Base-by-base conservation (phyloP, 2,329 filamentous ascomycete species). In the Trichoderma brevicompactum region DNA sequence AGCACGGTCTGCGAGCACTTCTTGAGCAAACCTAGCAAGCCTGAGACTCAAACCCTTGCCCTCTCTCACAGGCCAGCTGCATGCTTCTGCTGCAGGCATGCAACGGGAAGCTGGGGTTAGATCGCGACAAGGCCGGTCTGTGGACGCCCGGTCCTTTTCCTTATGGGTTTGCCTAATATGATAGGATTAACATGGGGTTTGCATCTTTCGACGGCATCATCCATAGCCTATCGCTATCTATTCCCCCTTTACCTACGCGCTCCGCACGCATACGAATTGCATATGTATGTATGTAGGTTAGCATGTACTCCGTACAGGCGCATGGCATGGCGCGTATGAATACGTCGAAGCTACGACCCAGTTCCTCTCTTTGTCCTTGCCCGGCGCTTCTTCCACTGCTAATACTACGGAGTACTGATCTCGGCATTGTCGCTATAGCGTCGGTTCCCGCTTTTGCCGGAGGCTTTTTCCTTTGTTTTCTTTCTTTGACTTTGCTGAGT, bases 81-180 rank as follows among this genome's bases (percentile, higher is more conserved):
- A 65, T 65, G 64, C 56, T 58, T 50, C 46, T 65, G 64, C 56
- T 65, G 64, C 64, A 65, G n/a, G 50, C 55, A 61, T 61, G 56
- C 56, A 36, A 55, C 64, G 64, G 64, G 64, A 61, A 49, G 64
- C 53, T 53, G 49, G 59, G 59, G 59, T 54, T 63, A 19, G 64
- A 59, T 65, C 55, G 48, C 58, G 23, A 48, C 50, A 48, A 55
- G 19, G 40, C 49, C 43, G 23, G 49, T 43, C 50, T 41, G 43
- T 65, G 64, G 64, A 65, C 40, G 48, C 43, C 41, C 41, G 48
- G 55, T 19, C 34, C 32, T 41, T 38, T 34, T 19, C 34, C 58
- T 36, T 32, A 48, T 55, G 63, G 8, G 28, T 64, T 64, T 65
- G 52, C 49, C 43, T 64, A 43, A 56, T 56, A 19, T 48, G 34